Evolutionary conservation across 352 stramenopile genomes (phyloP).

Genomic region (Phytophthora meadii): DNA sequence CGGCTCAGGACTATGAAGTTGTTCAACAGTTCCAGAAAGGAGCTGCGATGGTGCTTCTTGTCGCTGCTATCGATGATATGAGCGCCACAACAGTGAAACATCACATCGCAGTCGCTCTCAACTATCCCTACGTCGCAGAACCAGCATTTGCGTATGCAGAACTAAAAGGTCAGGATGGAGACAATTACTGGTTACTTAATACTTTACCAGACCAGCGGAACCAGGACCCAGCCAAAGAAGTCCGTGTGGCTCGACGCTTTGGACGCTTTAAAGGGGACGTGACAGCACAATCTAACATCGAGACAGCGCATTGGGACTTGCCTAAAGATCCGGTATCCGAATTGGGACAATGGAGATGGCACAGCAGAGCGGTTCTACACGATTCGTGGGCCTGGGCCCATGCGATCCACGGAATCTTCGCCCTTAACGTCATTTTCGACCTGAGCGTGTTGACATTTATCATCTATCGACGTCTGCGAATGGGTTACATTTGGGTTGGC

Average conservation of each 20-base stretch:
- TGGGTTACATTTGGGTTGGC: conserved; percentile 48
- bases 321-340: conserved; percentile 23
- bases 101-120: conserved; percentile 32
- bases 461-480: conserved; percentile 35
- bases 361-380: conserved; percentile 36
- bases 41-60: conserved; percentile 19
- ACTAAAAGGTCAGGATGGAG: conserved; percentile 15
- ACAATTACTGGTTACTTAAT: conserved; percentile 33
- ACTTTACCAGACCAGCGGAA: conserved; percentile 12
- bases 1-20: conserved; percentile 39
- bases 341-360: conserved; percentile 39
- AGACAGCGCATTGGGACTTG: conserved; percentile 36
- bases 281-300: conserved; percentile 51
- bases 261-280: conserved; percentile 41
- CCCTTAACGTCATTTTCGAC: conserved; percentile 31
- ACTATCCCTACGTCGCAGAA: conserved; percentile 36
- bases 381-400: conserved; percentile 60
- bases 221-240: conserved; percentile 24
- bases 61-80: conserved; percentile 41
- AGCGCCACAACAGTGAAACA: conserved; percentile 16
- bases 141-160: conserved; percentile 29
- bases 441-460: conserved; percentile 39
- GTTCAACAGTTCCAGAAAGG: conserved; percentile 27
- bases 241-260: conserved; percentile 40
- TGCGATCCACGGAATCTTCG: conserved; percentile 43